Conservation (phyloP, 2,329 filamentous ascomycete species). For the Bipolaris zeicola region DNA sequence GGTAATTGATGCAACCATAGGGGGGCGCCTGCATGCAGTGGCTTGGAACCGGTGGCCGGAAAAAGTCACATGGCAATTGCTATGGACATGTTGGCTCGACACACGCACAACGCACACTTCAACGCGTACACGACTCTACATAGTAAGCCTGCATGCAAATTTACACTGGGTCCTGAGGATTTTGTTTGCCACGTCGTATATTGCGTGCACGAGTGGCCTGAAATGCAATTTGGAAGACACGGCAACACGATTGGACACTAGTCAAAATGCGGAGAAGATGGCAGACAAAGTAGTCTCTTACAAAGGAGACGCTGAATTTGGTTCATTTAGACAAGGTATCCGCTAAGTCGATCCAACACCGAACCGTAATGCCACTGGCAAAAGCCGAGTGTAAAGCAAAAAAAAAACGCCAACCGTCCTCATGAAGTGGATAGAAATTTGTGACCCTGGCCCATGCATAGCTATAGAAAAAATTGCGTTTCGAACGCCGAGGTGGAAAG, state of each 20-base stretch:
- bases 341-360: slow-evolving; percentile 11
- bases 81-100: neutral
- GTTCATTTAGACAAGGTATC: slow-evolving; percentile 7
- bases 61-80: neutral
- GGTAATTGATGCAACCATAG: slow-evolving; percentile 1
- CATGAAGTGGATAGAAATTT: neutral
- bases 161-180: neutral
- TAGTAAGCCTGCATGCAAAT: neutral
- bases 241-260: neutral
- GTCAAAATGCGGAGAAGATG: neutral
- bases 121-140: neutral
- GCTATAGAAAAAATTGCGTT: slow-evolving; percentile 8
- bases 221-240: neutral
- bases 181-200: neutral
- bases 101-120: neutral
- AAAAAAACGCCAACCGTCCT: slow-evolving; percentile 12
- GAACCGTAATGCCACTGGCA: slow-evolving; percentile 3
- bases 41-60: neutral
- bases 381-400: slow-evolving; percentile 8
- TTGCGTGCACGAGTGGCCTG: neutral
- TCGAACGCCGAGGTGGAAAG: slow-evolving; percentile 6
- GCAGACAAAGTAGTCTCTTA: neutral
- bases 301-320: slow-evolving; percentile 9
- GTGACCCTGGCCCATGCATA: slow-evolving; percentile 7
- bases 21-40: neutral